Conservation (phyloP, 768 basidiomycete species). For the Leccinellum albellum region DNA sequence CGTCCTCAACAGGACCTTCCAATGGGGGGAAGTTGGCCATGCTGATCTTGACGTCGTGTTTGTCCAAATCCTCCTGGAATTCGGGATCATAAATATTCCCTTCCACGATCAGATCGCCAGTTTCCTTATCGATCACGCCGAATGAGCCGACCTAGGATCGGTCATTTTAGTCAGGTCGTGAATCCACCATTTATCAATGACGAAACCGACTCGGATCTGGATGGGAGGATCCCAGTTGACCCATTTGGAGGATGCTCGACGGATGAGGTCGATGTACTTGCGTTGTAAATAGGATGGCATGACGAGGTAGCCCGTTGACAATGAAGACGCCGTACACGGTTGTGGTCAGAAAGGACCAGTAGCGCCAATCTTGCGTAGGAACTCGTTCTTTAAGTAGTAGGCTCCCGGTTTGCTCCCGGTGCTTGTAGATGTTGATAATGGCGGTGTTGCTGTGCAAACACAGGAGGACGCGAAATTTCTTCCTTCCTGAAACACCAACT, state of each 20-base stretch:
- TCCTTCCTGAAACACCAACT: no score
- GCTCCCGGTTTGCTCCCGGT: no score
- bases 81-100: constrained; percentile 33
- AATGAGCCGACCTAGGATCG: constrained; percentile 33
- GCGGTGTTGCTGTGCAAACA: background rate
- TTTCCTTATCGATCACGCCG: constrained; percentile 30
- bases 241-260: constrained; percentile 30
- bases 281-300: constrained; percentile 19
- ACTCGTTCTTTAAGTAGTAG: background rate
- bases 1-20: constrained; percentile 18
- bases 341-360: background rate
- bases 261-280: constrained; percentile 37
- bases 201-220: constrained; percentile 23
- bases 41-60: constrained; percentile 5
- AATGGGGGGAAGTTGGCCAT: constrained; percentile 18
- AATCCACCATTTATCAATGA: background rate
- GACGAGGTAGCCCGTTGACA: background rate
- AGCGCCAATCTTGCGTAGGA: background rate
- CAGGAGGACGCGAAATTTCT: no score
- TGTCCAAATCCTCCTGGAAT: constrained; percentile 17
- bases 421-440: background rate
- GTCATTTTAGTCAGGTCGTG: background rate
- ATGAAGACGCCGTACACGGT: background rate
- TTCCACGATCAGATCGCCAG: constrained; percentile 31
- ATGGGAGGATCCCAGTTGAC: constrained; percentile 36